Conservation (phyloP, 768 basidiomycete genomes). For the Trametes cingulata region DNA sequence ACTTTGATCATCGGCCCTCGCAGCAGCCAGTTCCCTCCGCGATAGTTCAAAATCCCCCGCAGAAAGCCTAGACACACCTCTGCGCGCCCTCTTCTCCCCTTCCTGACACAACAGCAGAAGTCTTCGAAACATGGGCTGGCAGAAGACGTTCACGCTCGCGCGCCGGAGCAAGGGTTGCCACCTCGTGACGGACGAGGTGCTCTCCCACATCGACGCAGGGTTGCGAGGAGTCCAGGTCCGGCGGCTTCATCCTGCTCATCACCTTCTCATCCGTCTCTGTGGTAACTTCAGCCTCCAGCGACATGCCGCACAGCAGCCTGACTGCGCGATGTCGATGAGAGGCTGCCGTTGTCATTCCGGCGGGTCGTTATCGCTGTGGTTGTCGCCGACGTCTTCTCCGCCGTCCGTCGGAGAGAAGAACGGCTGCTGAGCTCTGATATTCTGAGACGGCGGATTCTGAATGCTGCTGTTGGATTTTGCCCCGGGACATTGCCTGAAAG, state of each 20-base stretch:
- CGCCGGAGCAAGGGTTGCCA: constrained; percentile 68
- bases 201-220: constrained; percentile 65
- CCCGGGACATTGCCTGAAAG: not conserved
- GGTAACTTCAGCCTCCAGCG: constrained; percentile 4
- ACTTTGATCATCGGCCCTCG: not conserved
- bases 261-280: constrained; percentile 12
- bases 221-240: constrained; percentile 64
- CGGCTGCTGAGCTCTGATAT: not conserved
- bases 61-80: not conserved
- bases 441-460: not conserved
- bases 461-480: not conserved
- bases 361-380: no score
- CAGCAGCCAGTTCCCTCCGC: no score
- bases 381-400: no score
- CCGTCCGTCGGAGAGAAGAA: not conserved
- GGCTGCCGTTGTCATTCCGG: not conserved
- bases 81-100: not conserved
- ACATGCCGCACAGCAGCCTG: not conserved
- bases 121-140: constrained; percentile 80
- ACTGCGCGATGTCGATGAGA: not conserved
- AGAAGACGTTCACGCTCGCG: constrained; percentile 74
- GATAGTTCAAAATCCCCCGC: not conserved
- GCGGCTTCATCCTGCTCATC: constrained; percentile 12
- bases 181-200: constrained; percentile 78
- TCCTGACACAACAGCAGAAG: not conserved